Percentiles rank a stretch among this genome's conserved stretches.
Conservation (phyloP, 164 flowering plant genomes). For the Houttuynia cordata region DNA sequence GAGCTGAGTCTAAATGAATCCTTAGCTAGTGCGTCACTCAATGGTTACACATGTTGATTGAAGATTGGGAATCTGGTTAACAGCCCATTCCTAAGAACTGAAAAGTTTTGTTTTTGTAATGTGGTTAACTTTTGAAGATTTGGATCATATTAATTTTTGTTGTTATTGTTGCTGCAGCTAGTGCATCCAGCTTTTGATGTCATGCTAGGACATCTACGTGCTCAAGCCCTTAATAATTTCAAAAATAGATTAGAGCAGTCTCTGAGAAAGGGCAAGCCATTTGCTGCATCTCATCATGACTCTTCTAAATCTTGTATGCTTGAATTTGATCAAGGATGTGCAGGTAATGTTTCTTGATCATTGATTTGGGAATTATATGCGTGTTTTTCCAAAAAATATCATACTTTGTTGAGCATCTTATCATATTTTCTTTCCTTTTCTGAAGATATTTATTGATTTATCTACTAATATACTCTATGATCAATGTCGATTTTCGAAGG, state of each 20-base stretch:
- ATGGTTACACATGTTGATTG: too few species aligned
- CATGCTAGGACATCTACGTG: slow-evolving; percentile 48
- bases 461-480: too few species aligned
- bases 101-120: neutral
- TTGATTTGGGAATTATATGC: neutral
- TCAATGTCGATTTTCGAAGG: too few species aligned
- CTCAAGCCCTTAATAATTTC: slow-evolving; percentile 30
- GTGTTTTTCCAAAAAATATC: neutral
- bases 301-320: slow-evolving; percentile 26
- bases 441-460: too few species aligned
- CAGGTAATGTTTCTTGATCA: slow-evolving; percentile 23
- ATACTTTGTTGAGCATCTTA: too few species aligned
- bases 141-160: neutral
- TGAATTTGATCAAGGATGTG: slow-evolving; percentile 49
- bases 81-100: neutral
- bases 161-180: slow-evolving; percentile 17
- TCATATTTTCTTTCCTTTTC: too few species aligned
- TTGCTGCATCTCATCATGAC: slow-evolving; percentile 45
- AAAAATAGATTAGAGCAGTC: slow-evolving; percentile 29
- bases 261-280: slow-evolving; percentile 34
- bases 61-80: too few species aligned
- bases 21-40: too few species aligned
- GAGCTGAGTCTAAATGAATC: neutral
- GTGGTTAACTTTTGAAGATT: neutral
- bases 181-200: slow-evolving; percentile 39